Conservation (phyloP, 306 rosid genomes). For the Trifolium repens region DNA sequence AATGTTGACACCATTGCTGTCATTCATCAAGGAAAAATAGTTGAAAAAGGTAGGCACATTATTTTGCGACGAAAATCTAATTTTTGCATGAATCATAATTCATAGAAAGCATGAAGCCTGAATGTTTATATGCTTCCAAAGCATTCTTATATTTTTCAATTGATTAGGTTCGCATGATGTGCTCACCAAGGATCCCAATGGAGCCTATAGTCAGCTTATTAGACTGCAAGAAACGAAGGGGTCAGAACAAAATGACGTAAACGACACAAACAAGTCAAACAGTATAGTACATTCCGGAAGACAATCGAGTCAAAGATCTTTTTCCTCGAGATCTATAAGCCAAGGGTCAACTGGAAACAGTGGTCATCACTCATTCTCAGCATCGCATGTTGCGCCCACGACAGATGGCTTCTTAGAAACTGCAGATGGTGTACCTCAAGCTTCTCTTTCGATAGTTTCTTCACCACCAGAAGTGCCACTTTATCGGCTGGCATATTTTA, state of each 20-base stretch:
- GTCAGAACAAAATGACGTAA: constrained; percentile 40
- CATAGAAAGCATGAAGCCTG: neutral
- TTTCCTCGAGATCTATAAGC: constrained; percentile 53
- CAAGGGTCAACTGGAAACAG: constrained; percentile 59
- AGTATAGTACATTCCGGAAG: constrained; percentile 47
- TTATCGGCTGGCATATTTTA: constrained; percentile 66
- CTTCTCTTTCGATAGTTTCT: constrained; percentile 37
- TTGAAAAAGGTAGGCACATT: constrained; percentile 60
- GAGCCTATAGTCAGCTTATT: constrained; percentile 72
- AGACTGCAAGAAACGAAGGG: constrained; percentile 59
- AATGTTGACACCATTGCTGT: constrained; percentile 68
- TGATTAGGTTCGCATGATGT: constrained; percentile 64
- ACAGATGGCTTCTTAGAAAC: constrained; percentile 41
- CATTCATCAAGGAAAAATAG: constrained; percentile 65
- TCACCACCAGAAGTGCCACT: constrained; percentile 60
- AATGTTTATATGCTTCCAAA: neutral
- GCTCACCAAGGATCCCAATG: constrained; percentile 57
- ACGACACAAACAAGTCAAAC: constrained; percentile 49
- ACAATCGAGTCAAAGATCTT: constrained; percentile 49
- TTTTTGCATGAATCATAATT: constrained; percentile 5
- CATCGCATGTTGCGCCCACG: constrained; percentile 18
- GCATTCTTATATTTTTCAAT: constrained; percentile 18
- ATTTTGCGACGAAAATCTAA: neutral
- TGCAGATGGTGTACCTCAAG: constrained; percentile 35
- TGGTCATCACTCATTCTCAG: constrained; percentile 27